Percentiles rank a stretch among this genome's conserved stretches.
Conservation (phyloP, 1,284 basidiomycete species). For the Trametes pubescens region DNA sequence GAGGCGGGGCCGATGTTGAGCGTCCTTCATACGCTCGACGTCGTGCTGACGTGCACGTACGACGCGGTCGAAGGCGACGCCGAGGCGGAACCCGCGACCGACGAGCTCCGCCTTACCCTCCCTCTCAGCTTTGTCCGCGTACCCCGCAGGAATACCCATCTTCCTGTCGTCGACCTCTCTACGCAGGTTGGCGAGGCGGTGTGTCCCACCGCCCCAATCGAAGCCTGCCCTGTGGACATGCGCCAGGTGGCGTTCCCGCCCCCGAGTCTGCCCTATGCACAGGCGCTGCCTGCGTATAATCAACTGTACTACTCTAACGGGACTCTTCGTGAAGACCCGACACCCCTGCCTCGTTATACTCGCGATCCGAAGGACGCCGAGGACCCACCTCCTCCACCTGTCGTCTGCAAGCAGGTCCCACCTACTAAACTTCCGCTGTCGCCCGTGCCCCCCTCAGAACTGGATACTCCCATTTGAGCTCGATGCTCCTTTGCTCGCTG, state of each 20-base stretch:
- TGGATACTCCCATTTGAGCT: background rate
- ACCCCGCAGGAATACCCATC: constrained; percentile 13
- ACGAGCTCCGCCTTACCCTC: constrained; percentile 54
- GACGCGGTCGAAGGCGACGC: constrained; percentile 49
- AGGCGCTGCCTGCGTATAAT: constrained; percentile 73
- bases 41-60: constrained; percentile 65
- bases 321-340: constrained; percentile 70
- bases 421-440: constrained; percentile 11
- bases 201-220: background rate
- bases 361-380: constrained; percentile 36
- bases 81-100: constrained; percentile 37
- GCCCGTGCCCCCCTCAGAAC: background rate
- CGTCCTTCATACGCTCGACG: constrained; percentile 61
- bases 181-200: background rate
- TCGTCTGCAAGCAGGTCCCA: constrained; percentile 28
- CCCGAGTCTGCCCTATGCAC: constrained; percentile 43
- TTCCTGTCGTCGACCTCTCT: constrained; percentile 3
- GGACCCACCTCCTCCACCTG: constrained; percentile 13
- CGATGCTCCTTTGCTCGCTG: background rate
- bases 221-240: constrained; percentile 9
- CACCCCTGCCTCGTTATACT: constrained; percentile 72
- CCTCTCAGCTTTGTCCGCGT: constrained; percentile 62
- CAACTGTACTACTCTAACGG: constrained; percentile 79
- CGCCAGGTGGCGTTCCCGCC: constrained; percentile 19
- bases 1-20: constrained; percentile 61